Base-by-base conservation (phyloP, 768 basidiomycete species). In the Russula foetens region DNA sequence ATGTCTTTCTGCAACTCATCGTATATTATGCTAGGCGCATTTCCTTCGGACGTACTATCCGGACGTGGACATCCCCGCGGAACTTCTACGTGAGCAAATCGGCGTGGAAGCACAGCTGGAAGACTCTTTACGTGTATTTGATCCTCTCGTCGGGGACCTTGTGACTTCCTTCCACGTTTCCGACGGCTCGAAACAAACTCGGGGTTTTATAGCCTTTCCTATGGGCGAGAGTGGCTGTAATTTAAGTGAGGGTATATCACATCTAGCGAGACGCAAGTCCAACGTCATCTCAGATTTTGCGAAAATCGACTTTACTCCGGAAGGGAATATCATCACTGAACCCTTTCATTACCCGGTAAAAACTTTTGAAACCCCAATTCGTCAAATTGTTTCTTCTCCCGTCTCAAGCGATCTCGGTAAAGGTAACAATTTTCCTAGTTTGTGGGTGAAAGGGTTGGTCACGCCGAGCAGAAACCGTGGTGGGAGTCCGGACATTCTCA, bases 31-130 rank as follows among this genome's bases (percentile, higher is more conserved):
- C 35, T 60, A 92, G 90, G 80, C 86, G 15, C 83, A 84, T 57
- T 90, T 88, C 66, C 75, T 91, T 49, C 82, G 86, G 47, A 84
- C 82, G 4, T 79, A 80, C 70, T 78, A 86, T 56, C 88, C 90
- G 1, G 88, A 91, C 61, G 76, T 86, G 17, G 87, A 90, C 60
- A 75, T 92, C n/a, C 74, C 86, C 7, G 73, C 80, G n/a, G 84
- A 88, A 43, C 72, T 92, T 24, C 76, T 92, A 47, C 71, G 80
- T 53, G 79, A 81, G 28, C 77, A 84, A 58, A 71, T 89, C 21
- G 71, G 75, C 14, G 73, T 75, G 53, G 83, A 85, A 48, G 72
- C 75, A 14, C 71, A 67, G 44, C 63, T 73, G 52, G 58, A 66
- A 39, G 70, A 68, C 24, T 65, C 71, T n/a, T 67, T 79, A 17